Percentiles rank a stretch among this genome's conserved stretches.
Evolutionary conservation across 1,139 yeast species (phyloP).

Genomic region (Arxiozyma slooffiae): DNA sequence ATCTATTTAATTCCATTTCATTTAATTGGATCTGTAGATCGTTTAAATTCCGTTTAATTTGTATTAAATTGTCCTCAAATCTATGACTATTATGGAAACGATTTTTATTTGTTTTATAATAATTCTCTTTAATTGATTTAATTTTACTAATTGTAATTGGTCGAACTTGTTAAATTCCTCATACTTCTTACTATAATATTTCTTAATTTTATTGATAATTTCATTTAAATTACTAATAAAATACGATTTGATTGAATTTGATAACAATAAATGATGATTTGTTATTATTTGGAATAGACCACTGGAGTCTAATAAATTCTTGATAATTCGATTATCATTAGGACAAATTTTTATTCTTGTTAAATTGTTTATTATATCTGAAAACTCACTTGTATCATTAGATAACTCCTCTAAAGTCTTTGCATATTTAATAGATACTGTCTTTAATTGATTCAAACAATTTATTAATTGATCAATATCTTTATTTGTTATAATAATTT

Average conservation of each 20-base stretch:
- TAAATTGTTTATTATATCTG: constrained; percentile 57
- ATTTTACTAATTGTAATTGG: not conserved
- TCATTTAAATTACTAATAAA: not conserved
- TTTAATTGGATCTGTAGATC: constrained; percentile 67
- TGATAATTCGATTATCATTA: constrained; percentile 41
- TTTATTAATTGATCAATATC: constrained; percentile 45
- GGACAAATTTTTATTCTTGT: constrained; percentile 57
- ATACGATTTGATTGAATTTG: constrained; percentile 21
- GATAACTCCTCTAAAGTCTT: constrained; percentile 44
- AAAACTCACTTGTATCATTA: constrained; percentile 62
- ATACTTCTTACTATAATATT: not conserved
- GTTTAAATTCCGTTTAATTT: constrained; percentile 55
- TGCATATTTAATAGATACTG: constrained; percentile 45
- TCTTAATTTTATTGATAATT: not conserved
- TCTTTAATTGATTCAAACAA: constrained; percentile 40
- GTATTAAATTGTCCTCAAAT: constrained; percentile 31
- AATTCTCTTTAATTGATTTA: not conserved
- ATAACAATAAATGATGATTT: constrained; percentile 65
- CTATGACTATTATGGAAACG: not conserved
- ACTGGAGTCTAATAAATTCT: constrained; percentile 62
- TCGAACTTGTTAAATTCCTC: not conserved
- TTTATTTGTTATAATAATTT: constrained; percentile 47
- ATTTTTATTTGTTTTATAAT: not conserved
- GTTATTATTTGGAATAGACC: constrained; percentile 71
- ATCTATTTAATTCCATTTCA: constrained; percentile 65